These are phyloP conservation scores for Aechmea fasciata DNA, from an alignment of 176 grass and related monocot genomes.

Conservation along the genomic window DNA sequence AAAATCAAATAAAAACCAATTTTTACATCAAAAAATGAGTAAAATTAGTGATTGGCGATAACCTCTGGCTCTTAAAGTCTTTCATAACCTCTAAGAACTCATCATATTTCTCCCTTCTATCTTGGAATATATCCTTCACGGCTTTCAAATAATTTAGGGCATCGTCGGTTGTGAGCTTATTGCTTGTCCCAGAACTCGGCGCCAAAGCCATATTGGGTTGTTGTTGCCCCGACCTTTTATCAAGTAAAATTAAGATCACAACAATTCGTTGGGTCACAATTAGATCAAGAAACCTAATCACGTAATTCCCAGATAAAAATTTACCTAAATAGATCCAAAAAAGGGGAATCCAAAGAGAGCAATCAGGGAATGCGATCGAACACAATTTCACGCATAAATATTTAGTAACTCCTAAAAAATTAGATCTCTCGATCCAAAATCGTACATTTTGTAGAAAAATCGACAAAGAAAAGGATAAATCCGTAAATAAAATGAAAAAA, in stretches of 20 bases:
- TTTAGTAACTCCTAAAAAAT: background rate
- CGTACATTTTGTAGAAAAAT: too few relatives aligned
- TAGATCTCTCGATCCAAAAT: too few relatives aligned
- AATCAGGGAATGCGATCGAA: conserved; percentile 2
- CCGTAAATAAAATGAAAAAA: too few relatives aligned
- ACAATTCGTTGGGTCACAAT: background rate
- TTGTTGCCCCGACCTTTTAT: conserved; percentile 32
- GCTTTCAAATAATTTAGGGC: conserved; percentile 84
- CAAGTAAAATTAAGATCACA: background rate
- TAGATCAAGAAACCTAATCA: background rate
- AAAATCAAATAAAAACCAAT: background rate
- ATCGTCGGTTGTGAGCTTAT: conserved; percentile 85
- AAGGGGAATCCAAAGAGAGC: background rate
- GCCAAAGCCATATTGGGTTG: conserved; percentile 34
- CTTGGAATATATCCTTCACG: conserved; percentile 97
- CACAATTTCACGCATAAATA: background rate
- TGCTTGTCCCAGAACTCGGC: conserved; percentile 3
- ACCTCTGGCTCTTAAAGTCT: conserved; percentile 99
- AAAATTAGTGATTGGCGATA: background rate
- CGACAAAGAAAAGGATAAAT: too few relatives aligned
- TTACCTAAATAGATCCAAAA: background rate
- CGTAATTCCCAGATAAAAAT: background rate
- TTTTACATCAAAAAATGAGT: background rate
- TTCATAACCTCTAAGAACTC: conserved; percentile 99
- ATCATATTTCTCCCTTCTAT: conserved; percentile 91